Conservation (phyloP, 371 early-diverging fungal genomes). For the Mucor plumbeus region DNA sequence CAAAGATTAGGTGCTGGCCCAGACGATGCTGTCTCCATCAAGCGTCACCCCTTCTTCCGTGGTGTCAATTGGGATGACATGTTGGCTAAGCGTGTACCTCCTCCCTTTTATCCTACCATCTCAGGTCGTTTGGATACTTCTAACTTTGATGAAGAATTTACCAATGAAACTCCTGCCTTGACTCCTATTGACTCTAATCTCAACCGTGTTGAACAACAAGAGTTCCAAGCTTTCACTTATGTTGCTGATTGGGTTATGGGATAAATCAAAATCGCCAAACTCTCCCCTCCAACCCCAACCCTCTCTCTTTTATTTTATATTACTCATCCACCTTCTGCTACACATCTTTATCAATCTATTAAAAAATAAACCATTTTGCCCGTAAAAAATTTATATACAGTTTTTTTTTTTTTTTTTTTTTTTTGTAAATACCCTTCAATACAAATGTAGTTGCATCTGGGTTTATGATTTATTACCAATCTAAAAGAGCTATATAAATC, state of each 20-base stretch:
- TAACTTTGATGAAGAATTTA: slow-evolving; percentile 97
- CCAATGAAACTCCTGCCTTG: slow-evolving; percentile 83
- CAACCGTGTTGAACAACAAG: slow-evolving; percentile 82
- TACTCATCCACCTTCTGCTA: too few species aligned
- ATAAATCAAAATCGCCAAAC: neutral
- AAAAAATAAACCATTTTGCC: too few species aligned
- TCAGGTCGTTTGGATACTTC: slow-evolving; percentile 84
- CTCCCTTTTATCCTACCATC: slow-evolving; percentile 90
- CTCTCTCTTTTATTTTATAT: too few species aligned
- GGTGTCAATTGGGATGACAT: slow-evolving; percentile 95
- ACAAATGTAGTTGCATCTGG: too few species aligned
- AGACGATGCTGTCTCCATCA: slow-evolving; percentile 87
- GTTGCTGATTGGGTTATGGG: slow-evolving; percentile 83
- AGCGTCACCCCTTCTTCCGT: slow-evolving; percentile 92
- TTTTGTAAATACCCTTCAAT: too few species aligned
- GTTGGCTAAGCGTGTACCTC: slow-evolving; percentile 77
- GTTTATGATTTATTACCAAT: too few species aligned
- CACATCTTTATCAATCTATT: too few species aligned
- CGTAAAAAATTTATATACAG: too few species aligned
- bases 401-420: too few species aligned
- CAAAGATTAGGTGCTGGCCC: slow-evolving; percentile 85
- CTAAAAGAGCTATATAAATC: too few species aligned
- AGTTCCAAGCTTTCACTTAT: slow-evolving; percentile 92
- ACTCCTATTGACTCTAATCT: slow-evolving; percentile 88
- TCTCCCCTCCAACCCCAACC: too few species aligned